Evolutionary conservation across 2,329 filamentous ascomycete species (phyloP).

Genomic region (Fusarium sublunatum): DNA sequence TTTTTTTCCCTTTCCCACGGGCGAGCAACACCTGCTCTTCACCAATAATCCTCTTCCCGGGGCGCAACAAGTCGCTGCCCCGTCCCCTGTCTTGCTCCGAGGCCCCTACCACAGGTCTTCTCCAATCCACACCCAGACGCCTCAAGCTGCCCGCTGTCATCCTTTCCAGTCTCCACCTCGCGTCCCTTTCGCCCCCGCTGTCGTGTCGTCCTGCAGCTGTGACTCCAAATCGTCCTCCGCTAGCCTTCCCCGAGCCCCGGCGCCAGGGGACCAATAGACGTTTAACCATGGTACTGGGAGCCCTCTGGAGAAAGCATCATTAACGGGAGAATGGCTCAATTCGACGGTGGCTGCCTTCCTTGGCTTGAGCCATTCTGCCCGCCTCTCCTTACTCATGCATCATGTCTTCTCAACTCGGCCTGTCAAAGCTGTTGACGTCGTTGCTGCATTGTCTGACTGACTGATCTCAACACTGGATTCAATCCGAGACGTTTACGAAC

Average conservation of each 20-base stretch:
- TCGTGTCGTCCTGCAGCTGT: slow-evolving; percentile 17
- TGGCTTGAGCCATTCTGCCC: background rate
- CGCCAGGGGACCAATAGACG: slow-evolving; percentile 29
- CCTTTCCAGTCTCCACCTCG: slow-evolving; percentile 17
- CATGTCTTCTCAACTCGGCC: background rate
- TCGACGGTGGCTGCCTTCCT: background rate
- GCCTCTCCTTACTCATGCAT: slow-evolving; percentile 5
- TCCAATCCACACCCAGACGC: slow-evolving; percentile 17
- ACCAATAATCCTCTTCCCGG: slow-evolving; percentile 22
- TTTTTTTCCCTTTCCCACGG: slow-evolving; percentile 15
- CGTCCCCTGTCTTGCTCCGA: slow-evolving; percentile 25
- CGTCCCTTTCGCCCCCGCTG: slow-evolving; percentile 5
- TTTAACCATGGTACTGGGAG: slow-evolving; percentile 35
- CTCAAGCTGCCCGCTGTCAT: slow-evolving; percentile 31
- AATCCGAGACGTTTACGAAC: slow-evolving; percentile 30
- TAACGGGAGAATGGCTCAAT: background rate
- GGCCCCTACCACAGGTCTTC: slow-evolving; percentile 20
- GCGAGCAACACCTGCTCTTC: slow-evolving; percentile 1
- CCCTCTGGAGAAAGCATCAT: slow-evolving; percentile 18
- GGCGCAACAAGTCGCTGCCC: slow-evolving; percentile 30
- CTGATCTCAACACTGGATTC: slow-evolving; percentile 29
- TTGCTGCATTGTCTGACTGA: background rate
- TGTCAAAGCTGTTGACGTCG: slow-evolving; percentile 8
- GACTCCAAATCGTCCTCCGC: slow-evolving; percentile 16
- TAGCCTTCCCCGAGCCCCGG: slow-evolving; percentile 22